Evolutionary conservation across 345 rosid species (phyloP).

Genomic region (Geranium brycei): DNA sequence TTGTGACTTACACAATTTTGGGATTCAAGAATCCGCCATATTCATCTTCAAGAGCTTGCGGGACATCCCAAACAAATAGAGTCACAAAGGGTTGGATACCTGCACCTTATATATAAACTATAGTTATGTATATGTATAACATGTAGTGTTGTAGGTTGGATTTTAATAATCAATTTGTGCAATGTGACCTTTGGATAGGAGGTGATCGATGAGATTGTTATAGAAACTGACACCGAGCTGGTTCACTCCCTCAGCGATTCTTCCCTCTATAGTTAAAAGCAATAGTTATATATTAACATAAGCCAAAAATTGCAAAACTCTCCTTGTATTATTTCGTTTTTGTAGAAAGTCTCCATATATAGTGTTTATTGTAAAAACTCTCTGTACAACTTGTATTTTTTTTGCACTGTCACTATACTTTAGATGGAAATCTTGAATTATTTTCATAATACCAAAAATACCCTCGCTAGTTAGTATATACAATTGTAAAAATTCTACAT

Average conservation of each 20-base stretch:
- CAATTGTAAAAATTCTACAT: too few species aligned
- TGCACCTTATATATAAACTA: not conserved
- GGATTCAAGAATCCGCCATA: constrained; percentile 20
- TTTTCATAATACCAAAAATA: too few species aligned
- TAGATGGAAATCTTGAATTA: too few species aligned
- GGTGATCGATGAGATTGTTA: constrained; percentile 20
- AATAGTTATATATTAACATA: too few species aligned
- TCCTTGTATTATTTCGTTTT: too few species aligned
- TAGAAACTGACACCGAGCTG: constrained; percentile 15
- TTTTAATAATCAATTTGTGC: not conserved
- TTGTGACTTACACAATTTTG: constrained; percentile 19
- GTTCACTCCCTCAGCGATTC: constrained; percentile 15
- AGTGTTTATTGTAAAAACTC: too few species aligned
- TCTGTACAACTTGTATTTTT: too few species aligned
- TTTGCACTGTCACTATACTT: too few species aligned
- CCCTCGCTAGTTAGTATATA: too few species aligned
- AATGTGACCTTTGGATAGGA: constrained; percentile 16
- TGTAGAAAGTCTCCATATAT: too few species aligned
- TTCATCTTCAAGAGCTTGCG: constrained; percentile 21
- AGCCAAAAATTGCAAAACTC: too few species aligned
- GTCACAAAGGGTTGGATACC: constrained; percentile 25
- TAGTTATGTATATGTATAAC: too few species aligned
- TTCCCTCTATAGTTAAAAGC: constrained; percentile 9
- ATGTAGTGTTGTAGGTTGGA: not conserved
- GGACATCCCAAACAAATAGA: constrained; percentile 21